Conservation (phyloP, 192 early-diverging fungal genomes). For the Diversispora epigaea region DNA sequence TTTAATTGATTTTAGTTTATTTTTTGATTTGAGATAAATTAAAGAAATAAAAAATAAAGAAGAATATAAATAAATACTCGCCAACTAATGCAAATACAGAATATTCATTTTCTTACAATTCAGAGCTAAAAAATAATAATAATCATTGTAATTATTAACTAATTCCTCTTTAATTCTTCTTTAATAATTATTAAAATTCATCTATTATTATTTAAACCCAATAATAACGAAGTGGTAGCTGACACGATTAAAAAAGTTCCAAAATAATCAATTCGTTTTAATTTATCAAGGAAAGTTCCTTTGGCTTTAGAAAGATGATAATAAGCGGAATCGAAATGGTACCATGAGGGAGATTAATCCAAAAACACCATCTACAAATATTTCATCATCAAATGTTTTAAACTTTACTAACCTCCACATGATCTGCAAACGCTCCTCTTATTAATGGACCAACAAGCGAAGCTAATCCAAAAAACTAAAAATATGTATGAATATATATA, state of each 20-base stretch:
- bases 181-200: no score
- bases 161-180: no score
- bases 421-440: constrained; percentile 59
- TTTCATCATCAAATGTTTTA: background rate
- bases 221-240: constrained; percentile 57
- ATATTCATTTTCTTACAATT: constrained; percentile 68
- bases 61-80: background rate
- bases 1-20: constrained; percentile 30
- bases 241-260: constrained; percentile 57
- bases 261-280: constrained; percentile 61
- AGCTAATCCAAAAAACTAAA: constrained; percentile 45
- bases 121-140: constrained; percentile 47
- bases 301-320: constrained; percentile 49
- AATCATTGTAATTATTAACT: no score
- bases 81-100: constrained; percentile 58
- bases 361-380: constrained; percentile 52
- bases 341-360: constrained; percentile 60
- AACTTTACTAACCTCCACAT: constrained; percentile 43
- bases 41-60: background rate
- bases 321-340: constrained; percentile 44
- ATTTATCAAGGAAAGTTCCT: constrained; percentile 54
- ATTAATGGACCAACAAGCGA: constrained; percentile 60
- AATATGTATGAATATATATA: no score
- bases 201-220: no score
- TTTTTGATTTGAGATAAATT: background rate